Evolutionary conservation across 1,284 basidiomycete genomes (phyloP).

Genomic region (Malassezia nana): DNA sequence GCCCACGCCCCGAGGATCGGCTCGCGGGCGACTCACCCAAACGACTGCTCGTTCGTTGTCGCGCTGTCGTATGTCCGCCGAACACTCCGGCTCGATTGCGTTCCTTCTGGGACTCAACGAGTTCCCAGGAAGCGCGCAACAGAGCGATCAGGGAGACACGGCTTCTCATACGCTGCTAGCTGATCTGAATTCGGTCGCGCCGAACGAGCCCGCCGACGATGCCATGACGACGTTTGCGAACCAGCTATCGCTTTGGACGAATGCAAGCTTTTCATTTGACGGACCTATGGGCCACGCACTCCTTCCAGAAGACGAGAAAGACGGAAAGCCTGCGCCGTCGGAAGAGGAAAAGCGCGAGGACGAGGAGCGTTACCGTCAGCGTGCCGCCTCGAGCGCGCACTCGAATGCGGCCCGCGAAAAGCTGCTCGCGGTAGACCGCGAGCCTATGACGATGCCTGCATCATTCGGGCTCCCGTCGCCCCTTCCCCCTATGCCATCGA

Average conservation of each 20-base stretch:
- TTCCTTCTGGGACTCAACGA: slow-evolving; percentile 42
- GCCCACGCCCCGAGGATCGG: not conserved
- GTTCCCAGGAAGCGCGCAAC: slow-evolving; percentile 18
- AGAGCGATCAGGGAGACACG: not conserved
- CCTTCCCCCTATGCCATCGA: not conserved
- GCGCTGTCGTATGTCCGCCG: slow-evolving; percentile 8
- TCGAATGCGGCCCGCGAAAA: slow-evolving; percentile 19
- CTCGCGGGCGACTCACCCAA: too few relatives aligned
- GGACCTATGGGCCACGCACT: slow-evolving; percentile 46
- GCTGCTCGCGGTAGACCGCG: slow-evolving; percentile 12
- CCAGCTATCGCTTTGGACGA: slow-evolving; percentile 47
- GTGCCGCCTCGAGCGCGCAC: slow-evolving; percentile 14
- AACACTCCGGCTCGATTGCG: slow-evolving; percentile 33
- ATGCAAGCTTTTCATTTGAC: slow-evolving; percentile 47
- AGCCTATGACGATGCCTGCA: not conserved
- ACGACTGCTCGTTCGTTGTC: not conserved
- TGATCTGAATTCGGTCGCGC: not conserved
- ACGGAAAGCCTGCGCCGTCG: slow-evolving; percentile 27
- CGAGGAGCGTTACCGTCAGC: slow-evolving; percentile 22
- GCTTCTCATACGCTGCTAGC: not conserved
- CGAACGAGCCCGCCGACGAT: not conserved
- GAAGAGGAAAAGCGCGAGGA: slow-evolving; percentile 27
- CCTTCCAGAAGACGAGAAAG: slow-evolving; percentile 44
- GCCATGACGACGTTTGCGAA: slow-evolving; percentile 36
- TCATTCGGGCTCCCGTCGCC: not conserved